A percentile compares a stretch with the other conserved stretches of the same genome.
Conservation (phyloP, 2,329 filamentous ascomycete species). For the Diaporthe capsici region DNA sequence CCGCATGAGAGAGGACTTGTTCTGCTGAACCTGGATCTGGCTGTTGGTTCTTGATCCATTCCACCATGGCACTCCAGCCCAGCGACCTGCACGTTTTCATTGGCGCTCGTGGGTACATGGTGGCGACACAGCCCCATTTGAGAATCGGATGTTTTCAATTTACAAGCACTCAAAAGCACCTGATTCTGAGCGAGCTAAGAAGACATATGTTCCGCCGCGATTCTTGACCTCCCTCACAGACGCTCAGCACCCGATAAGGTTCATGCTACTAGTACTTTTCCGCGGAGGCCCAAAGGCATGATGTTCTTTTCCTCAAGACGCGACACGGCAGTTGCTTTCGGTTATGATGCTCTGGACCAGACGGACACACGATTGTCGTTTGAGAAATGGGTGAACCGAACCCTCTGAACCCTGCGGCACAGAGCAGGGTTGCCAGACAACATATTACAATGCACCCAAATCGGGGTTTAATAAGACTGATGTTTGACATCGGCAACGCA, state of each 20-base stretch:
- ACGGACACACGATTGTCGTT: neutral
- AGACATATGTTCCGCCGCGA: neutral
- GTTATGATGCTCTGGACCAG: neutral
- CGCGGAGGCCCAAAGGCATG: neutral
- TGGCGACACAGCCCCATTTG: neutral
- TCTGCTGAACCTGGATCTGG: neutral
- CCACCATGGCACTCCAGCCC: neutral
- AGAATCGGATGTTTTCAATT: neutral
- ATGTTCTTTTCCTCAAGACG: neutral
- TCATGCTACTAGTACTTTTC: neutral
- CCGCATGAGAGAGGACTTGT: too few relatives aligned
- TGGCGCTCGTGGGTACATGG: neutral
- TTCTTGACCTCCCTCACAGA: neutral
- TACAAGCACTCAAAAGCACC: neutral
- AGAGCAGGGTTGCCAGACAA: too few relatives aligned
- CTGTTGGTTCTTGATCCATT: too few relatives aligned
- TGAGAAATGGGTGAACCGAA: neutral
- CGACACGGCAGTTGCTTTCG: neutral
- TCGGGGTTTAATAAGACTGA: neutral
- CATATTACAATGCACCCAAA: neutral
- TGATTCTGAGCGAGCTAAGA: conserved; percentile 10
- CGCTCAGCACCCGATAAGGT: neutral
- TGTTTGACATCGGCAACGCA: neutral
- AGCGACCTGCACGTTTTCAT: neutral
- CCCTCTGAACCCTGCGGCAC: too few relatives aligned